Percentiles rank a stretch among this genome's conserved stretches.
phyloP scores from a whole-genome alignment of 352 stramenopile genomes.

The Aphanomyces stellatus region DNA sequence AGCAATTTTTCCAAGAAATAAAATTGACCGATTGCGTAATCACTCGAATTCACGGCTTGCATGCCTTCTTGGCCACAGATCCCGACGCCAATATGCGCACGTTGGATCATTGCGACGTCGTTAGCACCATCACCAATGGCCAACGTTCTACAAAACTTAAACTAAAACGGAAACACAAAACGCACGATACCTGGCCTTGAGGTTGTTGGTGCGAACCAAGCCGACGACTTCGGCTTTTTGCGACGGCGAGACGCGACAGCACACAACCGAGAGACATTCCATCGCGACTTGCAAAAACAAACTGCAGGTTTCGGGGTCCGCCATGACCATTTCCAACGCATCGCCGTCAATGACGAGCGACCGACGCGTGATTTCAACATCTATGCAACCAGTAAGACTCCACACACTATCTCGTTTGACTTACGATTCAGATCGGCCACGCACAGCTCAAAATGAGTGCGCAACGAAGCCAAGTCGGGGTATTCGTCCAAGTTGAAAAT shows the following conservation, averaged over 20 bases:
- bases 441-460: not conserved
- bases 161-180: not conserved
- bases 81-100: slow-evolving; percentile 83
- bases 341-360: slow-evolving; percentile 75
- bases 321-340: slow-evolving; percentile 49
- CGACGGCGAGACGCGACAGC: slow-evolving; percentile 73
- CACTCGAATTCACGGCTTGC: slow-evolving; percentile 94
- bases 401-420: slow-evolving; percentile 46
- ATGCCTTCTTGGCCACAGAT: slow-evolving; percentile 88
- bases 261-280: slow-evolving; percentile 81
- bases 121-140: slow-evolving; percentile 92
- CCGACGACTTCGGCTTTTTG: slow-evolving; percentile 83
- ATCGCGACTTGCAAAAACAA: slow-evolving; percentile 61
- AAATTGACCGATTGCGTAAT: slow-evolving; percentile 98
- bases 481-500: slow-evolving; percentile 46
- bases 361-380: slow-evolving; percentile 21
- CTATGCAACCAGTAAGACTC: too few relatives aligned
- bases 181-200: slow-evolving; percentile 49
- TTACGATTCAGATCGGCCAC: not conserved
- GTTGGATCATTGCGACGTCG: slow-evolving; percentile 93
- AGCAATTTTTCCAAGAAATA: slow-evolving; percentile 89
- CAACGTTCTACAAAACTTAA: slow-evolving; percentile 38
- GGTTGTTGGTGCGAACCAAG: slow-evolving; percentile 31
- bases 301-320: slow-evolving; percentile 26
- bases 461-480: not conserved